Evolutionary conservation across 495 filamentous ascomycete genomes (phyloP), one percentile per base, ranked within the genome.

Genomic region (Penicillium roqueforti): DNA sequence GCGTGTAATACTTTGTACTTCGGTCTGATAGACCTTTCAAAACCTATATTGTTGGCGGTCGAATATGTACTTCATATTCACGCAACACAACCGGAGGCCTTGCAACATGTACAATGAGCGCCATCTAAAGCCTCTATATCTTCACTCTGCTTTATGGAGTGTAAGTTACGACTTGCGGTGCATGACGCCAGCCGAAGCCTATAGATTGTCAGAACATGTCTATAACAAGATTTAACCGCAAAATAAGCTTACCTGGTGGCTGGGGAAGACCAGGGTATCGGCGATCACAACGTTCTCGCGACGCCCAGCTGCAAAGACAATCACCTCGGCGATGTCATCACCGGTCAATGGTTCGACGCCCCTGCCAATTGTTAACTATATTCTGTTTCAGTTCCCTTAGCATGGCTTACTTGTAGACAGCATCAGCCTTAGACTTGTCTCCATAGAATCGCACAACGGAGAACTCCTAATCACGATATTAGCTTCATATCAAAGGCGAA

Each of bases 261-360:
- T 95, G 18, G 93, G 93, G 74, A 84, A 98, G 48, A 98, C 76
- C 38, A 98, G 68, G 29, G 91, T 89, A 69, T 98, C 93, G 5
- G 93, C 93, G 59, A 98, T 70, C 7, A 98, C 91, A 16, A 97
- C 93, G 68, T 97, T 97, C 78, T 98, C 92, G 55, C 87, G 80
- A 57, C 93, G 82, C 4, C 87, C 85, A 23, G 89, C 93, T 39
- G 87, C 82, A 62, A 98, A 98, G 23, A 98, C 93, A 25, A 97
- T 78, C 23, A 96, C 81, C 69, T 97, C 93, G 16, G 92, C 93
- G 60, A 98, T 95, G 63, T 98, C 93, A 31, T 95, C 91, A 0
- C 91, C 89, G 3, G 91, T 96, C 55, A 98, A 75, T n/a, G 93
- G 93, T 44, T 97, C 92, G 56, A 82, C 85, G 42, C 87, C 87